Evolutionary conservation across 176 grass and related monocot species (phyloP), one percentile per base, ranked within the genome.

Genomic region (Hyparrhenia diplandra): DNA sequence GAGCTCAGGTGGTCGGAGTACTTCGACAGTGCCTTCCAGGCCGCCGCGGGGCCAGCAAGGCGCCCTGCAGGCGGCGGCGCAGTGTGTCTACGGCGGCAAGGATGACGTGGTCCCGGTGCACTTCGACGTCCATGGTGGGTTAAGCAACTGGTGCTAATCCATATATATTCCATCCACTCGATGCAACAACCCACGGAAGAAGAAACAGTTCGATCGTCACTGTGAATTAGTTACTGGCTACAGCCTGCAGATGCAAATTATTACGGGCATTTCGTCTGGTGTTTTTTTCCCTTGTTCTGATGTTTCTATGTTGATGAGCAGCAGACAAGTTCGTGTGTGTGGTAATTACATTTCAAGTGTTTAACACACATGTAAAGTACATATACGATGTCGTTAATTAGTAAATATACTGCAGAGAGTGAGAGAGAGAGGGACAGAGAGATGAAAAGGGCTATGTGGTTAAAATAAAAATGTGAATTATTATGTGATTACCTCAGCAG

Each of bases 1-100:
- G 88, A 90, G 67, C 88, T 90, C 79, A 60, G 78, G 67, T 90
- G 88, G 88, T 82, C 88, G 0, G 88, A 90, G 74, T 90, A 86
- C 83, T 90, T 90, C 72, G 88, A 90, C 46, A 79, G 73, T 37
- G 81, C 62, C 6, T 88, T 84, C 81, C 87, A 88, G 8, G 75
- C 75, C 69, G 81, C 81, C 28, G 39, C 37, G 13, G 13, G 62
- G 35, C 61, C 86, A 80, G 77, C 77, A 88, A 32, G 69, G 81
- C 57, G 81, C 69, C 27, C 76, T 89, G 8, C 87, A 81, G 71
- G 11, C 10, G 17, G 31, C 66, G 67, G 31, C 2, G 31, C 73
- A 71, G 46, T 86, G 83, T 83, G 37, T 90, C 67, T 90, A 90
- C 83, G 34, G 71, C 29, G 60, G 75, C 75, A 76, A 68, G 46